Evolutionary conservation across 2,329 filamentous ascomycete species (phyloP).

Genomic region (Cryphonectria naterciae): DNA sequence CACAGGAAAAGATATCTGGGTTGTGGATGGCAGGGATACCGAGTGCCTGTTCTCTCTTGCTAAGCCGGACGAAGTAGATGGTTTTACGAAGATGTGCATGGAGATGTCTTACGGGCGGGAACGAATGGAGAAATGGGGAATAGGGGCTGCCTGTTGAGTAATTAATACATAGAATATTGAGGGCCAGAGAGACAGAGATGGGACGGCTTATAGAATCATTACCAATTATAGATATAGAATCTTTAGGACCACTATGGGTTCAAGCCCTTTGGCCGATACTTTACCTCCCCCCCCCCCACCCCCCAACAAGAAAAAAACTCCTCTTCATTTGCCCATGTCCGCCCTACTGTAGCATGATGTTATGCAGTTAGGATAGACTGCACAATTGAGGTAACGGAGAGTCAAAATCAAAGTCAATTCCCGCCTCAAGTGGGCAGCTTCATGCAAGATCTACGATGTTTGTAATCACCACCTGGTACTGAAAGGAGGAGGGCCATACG

Average conservation of each 20-base stretch:
- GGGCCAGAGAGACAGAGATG: no score
- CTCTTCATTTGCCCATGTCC: neutral
- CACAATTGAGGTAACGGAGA: neutral
- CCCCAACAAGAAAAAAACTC: no score
- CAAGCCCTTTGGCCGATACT: neutral
- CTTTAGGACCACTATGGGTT: neutral
- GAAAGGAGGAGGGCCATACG: neutral
- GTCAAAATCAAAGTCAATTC: neutral
- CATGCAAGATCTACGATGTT: neutral
- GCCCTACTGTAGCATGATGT: neutral
- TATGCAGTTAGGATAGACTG: neutral
- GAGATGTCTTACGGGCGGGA: conserved; percentile 18
- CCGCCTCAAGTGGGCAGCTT: neutral
- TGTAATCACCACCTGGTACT: no score
- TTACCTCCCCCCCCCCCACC: no score
- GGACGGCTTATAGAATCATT: no score
- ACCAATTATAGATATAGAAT: neutral
- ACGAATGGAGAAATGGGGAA: conserved; percentile 22
- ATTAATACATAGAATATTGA: neutral
- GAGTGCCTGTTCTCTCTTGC: neutral
- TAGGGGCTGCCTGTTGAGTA: neutral
- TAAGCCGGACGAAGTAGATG: conserved; percentile 16
- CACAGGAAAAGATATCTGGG: conserved; percentile 1
- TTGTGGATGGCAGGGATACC: neutral
- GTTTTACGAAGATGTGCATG: conserved; percentile 11